phyloP scores from a whole-genome alignment of 179 eudicot genomes.

The Drosera spatulata region DNA sequence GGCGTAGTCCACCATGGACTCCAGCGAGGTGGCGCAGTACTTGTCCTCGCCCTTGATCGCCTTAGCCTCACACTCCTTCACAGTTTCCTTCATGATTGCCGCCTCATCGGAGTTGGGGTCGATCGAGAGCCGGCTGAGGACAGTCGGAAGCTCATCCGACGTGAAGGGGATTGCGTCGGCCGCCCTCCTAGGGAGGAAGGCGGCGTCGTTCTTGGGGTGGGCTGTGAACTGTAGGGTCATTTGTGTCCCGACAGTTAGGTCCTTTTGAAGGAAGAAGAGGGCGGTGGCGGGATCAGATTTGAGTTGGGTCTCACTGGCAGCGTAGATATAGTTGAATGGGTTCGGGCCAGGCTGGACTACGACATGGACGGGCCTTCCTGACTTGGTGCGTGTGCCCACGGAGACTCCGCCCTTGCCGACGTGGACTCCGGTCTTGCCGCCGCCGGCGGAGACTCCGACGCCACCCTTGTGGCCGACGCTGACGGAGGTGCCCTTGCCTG shows the following conservation, averaged over 20 bases:
- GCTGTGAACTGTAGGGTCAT: constrained; percentile 52
- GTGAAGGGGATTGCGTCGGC: constrained; percentile 66
- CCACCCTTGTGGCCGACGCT: constrained; percentile 9
- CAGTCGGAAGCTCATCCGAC: constrained; percentile 26
- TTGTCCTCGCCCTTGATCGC: constrained; percentile 46
- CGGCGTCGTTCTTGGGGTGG: constrained; percentile 15
- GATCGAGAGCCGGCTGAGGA: constrained; percentile 25
- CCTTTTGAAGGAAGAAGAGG: constrained; percentile 56
- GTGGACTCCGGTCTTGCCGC: constrained; percentile 11
- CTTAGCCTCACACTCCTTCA: constrained; percentile 46
- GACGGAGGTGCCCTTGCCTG: constrained; percentile 11
- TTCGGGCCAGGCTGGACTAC: constrained; percentile 20
- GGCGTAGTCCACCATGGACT: constrained; percentile 71
- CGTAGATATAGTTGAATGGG: constrained; percentile 44
- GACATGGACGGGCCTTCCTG: constrained; percentile 30
- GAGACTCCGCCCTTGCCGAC: constrained; percentile 19
- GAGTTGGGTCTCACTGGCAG: constrained; percentile 50
- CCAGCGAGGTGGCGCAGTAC: constrained; percentile 70
- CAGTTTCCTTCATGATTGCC: constrained; percentile 29
- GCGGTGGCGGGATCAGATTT: constrained; percentile 47
- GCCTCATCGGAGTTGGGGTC: constrained; percentile 43
- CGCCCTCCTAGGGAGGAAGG: constrained; percentile 44
- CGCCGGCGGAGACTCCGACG: constrained; percentile 4
- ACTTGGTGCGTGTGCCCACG: constrained; percentile 21
- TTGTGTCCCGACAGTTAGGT: constrained; percentile 33